Conservation (phyloP, 192 early-diverging fungal genomes). For the Paraglomus occultum region DNA sequence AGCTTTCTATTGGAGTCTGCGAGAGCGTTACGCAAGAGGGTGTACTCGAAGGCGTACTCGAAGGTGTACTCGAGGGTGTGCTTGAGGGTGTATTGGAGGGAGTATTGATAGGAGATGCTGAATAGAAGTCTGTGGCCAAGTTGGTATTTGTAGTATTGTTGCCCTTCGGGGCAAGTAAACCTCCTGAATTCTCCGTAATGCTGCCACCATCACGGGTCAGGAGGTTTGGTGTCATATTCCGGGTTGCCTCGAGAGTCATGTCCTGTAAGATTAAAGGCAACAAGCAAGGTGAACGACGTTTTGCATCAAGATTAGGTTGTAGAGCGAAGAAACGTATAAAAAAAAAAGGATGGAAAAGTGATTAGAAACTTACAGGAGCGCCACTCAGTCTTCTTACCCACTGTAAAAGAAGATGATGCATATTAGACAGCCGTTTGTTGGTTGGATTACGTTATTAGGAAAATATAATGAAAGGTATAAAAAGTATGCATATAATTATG, state of each 20-base stretch:
- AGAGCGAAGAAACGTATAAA: too few species aligned
- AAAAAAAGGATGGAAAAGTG: background rate
- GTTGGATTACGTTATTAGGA: too few species aligned
- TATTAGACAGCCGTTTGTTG: background rate
- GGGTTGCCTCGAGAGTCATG: background rate
- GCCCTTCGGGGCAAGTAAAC: background rate
- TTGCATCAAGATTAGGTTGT: too few species aligned
- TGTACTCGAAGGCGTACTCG: too few species aligned
- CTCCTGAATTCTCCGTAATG: background rate
- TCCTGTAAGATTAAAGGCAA: background rate
- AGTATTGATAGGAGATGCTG: too few species aligned
- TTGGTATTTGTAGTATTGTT: background rate
- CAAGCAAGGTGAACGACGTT: background rate
- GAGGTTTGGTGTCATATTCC: conserved; percentile 4
- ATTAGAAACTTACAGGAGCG: conserved; percentile 5
- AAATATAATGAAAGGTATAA: too few species aligned
- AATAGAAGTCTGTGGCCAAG: too few species aligned
- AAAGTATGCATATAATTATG: too few species aligned
- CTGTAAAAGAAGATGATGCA: background rate
- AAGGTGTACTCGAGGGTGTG: too few species aligned
- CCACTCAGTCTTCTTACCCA: conserved; percentile 13
- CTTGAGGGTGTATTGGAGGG: too few species aligned
- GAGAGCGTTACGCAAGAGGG: too few species aligned
- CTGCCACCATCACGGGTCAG: conserved; percentile 2
- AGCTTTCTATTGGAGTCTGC: too few species aligned